A percentile compares a stretch with the other conserved stretches of the same genome.
Conservation (phyloP, 208 protist species). For the Leishmania gerbilli region DNA sequence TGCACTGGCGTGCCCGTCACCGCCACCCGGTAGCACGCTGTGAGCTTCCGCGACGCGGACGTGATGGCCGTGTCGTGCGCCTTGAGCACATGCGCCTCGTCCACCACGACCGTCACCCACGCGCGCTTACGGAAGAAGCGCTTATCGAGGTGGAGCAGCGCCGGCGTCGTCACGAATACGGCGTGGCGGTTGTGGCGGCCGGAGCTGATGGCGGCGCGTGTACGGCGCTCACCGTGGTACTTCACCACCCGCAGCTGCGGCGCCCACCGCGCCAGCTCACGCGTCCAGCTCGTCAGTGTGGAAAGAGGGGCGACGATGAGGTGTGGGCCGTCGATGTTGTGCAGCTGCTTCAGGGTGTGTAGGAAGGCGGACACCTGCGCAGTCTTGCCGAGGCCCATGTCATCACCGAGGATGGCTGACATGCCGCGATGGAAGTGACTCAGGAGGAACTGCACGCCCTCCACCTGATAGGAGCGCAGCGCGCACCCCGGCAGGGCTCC, state of each 20-base stretch:
- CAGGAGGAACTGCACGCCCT: constrained; percentile 96
- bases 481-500: constrained; percentile 48
- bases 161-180: constrained; percentile 96
- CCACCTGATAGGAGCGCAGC: constrained; percentile 95
- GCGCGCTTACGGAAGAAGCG: constrained; percentile 82
- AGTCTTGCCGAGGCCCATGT: constrained; percentile 99
- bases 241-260: constrained; percentile 92
- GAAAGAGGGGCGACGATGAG: constrained; percentile 96
- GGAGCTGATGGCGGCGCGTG: constrained; percentile 35
- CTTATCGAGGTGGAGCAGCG: constrained; percentile 86
- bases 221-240: constrained; percentile 86
- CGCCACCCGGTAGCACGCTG: constrained; percentile 75
- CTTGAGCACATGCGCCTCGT: constrained; percentile 98
- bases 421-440: constrained; percentile 83
- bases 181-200: constrained; percentile 67
- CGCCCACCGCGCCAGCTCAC: constrained; percentile 89
- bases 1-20: constrained; percentile 97
- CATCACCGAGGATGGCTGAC: constrained; percentile 94
- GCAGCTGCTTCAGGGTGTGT: constrained; percentile 65
- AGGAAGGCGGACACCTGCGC: constrained; percentile 94
- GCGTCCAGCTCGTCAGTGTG: constrained; percentile 94
- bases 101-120: constrained; percentile 94
- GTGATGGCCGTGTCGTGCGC: constrained; percentile 68
- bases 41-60: constrained; percentile 69
- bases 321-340: constrained; percentile 92